phyloP scores from a whole-genome alignment of 1,284 basidiomycete species.

The Earliella scabrosa region DNA sequence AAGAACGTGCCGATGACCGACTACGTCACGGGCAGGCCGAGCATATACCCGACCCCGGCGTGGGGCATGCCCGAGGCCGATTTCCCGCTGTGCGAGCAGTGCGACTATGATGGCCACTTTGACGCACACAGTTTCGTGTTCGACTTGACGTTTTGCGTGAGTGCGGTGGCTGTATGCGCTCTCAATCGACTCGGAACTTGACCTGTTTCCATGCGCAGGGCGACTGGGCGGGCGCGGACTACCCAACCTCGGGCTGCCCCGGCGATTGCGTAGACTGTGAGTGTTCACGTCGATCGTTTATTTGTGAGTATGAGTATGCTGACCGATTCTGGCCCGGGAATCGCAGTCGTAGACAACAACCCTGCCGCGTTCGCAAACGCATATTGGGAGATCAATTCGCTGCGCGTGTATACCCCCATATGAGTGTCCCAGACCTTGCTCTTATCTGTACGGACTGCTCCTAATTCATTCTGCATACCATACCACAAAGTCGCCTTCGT shows the following conservation, averaged over 20 bases:
- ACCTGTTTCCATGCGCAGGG: slow-evolving; percentile 41
- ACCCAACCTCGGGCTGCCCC: slow-evolving; percentile 39
- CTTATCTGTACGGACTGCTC: too few relatives aligned
- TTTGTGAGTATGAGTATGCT: neutral
- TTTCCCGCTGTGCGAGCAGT: slow-evolving; percentile 48
- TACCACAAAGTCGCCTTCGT: too few relatives aligned
- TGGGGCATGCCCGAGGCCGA: slow-evolving; percentile 54
- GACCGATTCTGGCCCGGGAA: neutral
- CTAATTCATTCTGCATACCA: neutral
- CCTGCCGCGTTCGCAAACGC: slow-evolving; percentile 58
- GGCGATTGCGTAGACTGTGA: slow-evolving; percentile 45
- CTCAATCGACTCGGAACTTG: neutral
- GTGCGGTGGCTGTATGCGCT: slow-evolving; percentile 19
- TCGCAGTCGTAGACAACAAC: slow-evolving; percentile 55
- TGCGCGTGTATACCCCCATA: slow-evolving; percentile 54
- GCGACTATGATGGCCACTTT: slow-evolving; percentile 50
- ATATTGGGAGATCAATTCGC: slow-evolving; percentile 66
- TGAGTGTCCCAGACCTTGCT: neutral
- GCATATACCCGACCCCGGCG: slow-evolving; percentile 26
- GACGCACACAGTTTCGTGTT: slow-evolving; percentile 54
- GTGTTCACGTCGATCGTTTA: slow-evolving; percentile 22
- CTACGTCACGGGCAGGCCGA: neutral
- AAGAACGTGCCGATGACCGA: slow-evolving; percentile 10
- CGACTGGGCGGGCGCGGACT: slow-evolving; percentile 51
- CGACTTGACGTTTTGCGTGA: slow-evolving; percentile 57